Percentiles rank a stretch among this genome's conserved stretches.
Conservation (phyloP, 129 eudicot species). For the Ambrosia trifida region DNA sequence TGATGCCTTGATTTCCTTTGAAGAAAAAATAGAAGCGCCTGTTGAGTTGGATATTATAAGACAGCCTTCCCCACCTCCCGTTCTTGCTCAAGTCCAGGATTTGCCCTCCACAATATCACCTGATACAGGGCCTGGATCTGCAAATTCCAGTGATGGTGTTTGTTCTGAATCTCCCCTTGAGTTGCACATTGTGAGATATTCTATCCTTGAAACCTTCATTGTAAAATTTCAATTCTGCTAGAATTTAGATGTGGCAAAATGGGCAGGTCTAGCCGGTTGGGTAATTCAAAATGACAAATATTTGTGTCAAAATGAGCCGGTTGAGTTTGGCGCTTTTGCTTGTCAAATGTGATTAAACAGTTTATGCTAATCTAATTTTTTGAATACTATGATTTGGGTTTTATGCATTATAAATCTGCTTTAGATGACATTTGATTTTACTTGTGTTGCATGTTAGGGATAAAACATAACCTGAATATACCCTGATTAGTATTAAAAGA, state of each 20-base stretch:
- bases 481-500: background rate
- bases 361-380: background rate
- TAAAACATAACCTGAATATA: background rate
- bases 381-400: background rate
- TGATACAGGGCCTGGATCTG: slow-evolving; percentile 41
- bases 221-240: background rate
- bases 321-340: background rate
- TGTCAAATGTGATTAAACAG: background rate
- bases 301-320: background rate
- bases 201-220: background rate
- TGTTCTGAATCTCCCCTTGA: slow-evolving; percentile 81
- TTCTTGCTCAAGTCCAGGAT: slow-evolving; percentile 91
- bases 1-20: slow-evolving; percentile 80
- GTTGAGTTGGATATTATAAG: slow-evolving; percentile 52
- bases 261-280: background rate
- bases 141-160: slow-evolving; percentile 47
- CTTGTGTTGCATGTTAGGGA: background rate
- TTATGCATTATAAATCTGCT: background rate
- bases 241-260: background rate
- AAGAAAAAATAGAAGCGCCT: slow-evolving; percentile 52
- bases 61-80: slow-evolving; percentile 95
- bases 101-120: slow-evolving; percentile 53
- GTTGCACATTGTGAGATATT: slow-evolving; percentile 73
- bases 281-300: background rate
- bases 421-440: background rate